Conservation (phyloP, 176 grass and related monocot species). For the Pontederia crassipes region DNA sequence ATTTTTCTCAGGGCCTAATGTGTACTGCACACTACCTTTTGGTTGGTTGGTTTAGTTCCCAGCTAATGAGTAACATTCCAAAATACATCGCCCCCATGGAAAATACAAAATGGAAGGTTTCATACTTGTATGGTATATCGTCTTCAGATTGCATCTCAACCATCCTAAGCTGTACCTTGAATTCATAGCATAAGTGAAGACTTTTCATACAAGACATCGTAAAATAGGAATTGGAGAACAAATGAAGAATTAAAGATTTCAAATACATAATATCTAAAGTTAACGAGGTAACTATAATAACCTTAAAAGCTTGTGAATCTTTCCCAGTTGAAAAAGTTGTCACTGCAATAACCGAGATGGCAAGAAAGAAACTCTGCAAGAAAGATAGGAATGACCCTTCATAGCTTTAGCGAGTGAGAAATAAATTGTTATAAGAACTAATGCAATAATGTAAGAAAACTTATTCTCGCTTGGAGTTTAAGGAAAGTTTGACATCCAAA, state of each 20-base stretch:
- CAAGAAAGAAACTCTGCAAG: conserved; percentile 78
- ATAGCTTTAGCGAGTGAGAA: background rate
- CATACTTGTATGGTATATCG: conserved; percentile 60
- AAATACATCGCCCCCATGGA: conserved; percentile 89
- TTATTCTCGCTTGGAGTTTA: no score
- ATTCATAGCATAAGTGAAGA: background rate
- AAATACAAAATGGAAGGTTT: conserved; percentile 75
- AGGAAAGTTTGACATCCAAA: no score
- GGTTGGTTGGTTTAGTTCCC: conserved; percentile 71
- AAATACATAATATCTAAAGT: no score
- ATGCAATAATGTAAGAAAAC: no score
- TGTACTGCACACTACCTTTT: conserved; percentile 35
- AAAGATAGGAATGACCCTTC: background rate
- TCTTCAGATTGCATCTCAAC: conserved; percentile 43
- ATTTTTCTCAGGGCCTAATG: background rate
- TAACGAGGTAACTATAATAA: conserved; percentile 12
- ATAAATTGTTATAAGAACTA: background rate
- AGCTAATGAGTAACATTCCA: conserved; percentile 95
- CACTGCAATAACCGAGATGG: conserved; percentile 70
- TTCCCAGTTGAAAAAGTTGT: conserved; percentile 93
- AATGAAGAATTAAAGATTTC: background rate
- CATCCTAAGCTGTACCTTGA: conserved; percentile 44
- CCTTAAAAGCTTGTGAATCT: conserved; percentile 65
- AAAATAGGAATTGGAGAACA: background rate
- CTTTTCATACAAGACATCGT: background rate